Evolutionary conservation across 1,139 yeast genomes (phyloP).

Genomic region (Taphrina sp.): DNA sequence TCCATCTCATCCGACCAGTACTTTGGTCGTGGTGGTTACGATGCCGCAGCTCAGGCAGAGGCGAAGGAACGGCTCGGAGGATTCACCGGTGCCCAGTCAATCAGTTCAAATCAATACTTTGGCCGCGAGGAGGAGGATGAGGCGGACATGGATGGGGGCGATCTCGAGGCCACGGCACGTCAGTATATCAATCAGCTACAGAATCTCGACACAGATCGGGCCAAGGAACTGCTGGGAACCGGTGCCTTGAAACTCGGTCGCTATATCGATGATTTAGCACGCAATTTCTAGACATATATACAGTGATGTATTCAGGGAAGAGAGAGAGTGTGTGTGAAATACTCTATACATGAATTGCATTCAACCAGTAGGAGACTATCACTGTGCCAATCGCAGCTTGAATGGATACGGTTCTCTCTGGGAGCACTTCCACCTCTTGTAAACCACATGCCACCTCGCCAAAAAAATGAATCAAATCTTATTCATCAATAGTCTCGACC

Average conservation of each 20-base stretch:
- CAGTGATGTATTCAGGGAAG: no score
- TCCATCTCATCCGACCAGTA: conserved; percentile 80
- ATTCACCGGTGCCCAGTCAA: conserved; percentile 82
- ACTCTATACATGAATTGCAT: no score
- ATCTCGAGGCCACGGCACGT: conserved; percentile 26
- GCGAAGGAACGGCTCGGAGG: conserved; percentile 74
- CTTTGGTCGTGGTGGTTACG: conserved; percentile 85
- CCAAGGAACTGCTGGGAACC: conserved; percentile 26
- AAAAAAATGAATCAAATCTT: no score
- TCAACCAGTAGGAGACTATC: no score
- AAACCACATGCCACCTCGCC: no score
- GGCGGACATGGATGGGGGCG: conserved; percentile 38
- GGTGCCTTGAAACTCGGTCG: conserved; percentile 28
- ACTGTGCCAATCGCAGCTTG: no score
- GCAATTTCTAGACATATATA: conserved; percentile 27
- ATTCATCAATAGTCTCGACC: no score
- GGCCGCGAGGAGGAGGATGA: conserved; percentile 65
- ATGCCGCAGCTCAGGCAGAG: conserved; percentile 72
- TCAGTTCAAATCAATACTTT: conserved; percentile 87
- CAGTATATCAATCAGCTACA: conserved; percentile 28
- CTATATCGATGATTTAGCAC: conserved; percentile 26
- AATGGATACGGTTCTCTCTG: no score
- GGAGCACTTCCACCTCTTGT: no score
- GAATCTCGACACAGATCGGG: conserved; percentile 22
- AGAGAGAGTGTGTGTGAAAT: no score